These are phyloP conservation scores for Cladophialophora carrionii DNA, from an alignment of 2,329 filamentous ascomycete genomes.

Conservation along the genomic window DNA sequence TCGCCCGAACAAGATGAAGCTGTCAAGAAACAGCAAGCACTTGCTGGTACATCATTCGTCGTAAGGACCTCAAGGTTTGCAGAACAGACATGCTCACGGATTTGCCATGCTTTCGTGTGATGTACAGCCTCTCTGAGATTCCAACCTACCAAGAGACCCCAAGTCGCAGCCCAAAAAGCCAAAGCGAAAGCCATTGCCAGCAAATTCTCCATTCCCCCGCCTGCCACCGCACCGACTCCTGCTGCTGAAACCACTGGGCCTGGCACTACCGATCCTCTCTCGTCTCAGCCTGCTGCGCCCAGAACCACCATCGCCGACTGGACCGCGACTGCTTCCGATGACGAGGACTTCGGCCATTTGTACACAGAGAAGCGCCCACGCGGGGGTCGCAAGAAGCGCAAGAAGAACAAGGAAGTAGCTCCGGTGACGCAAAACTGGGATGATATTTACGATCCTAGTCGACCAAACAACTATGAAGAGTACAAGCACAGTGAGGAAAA, in stretches of 20 bases:
- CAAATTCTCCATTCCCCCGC: slow-evolving; percentile 47
- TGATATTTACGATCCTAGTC: slow-evolving; percentile 81
- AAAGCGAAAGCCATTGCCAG: slow-evolving; percentile 66
- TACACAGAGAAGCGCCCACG: slow-evolving; percentile 73
- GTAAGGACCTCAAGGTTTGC: slow-evolving; percentile 41
- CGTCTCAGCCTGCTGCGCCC: slow-evolving; percentile 44
- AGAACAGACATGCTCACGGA: slow-evolving; percentile 53
- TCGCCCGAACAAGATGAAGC: slow-evolving; percentile 53
- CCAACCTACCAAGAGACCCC: slow-evolving; percentile 80
- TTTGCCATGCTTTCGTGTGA: slow-evolving; percentile 40
- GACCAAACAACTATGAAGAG: slow-evolving; percentile 82
- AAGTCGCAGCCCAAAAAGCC: slow-evolving; percentile 63
- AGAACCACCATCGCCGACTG: slow-evolving; percentile 81
- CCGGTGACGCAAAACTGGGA: slow-evolving; percentile 74
- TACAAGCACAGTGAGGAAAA: slow-evolving; percentile 84
- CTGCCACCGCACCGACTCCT: slow-evolving; percentile 37
- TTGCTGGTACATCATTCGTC: slow-evolving; percentile 61
- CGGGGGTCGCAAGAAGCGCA: slow-evolving; percentile 76
- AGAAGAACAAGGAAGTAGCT: slow-evolving; percentile 67
- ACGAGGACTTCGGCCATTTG: slow-evolving; percentile 72
- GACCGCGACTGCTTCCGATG: slow-evolving; percentile 69
- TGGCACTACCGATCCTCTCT: slow-evolving; percentile 20
- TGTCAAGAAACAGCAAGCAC: slow-evolving; percentile 67
- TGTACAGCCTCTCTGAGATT: slow-evolving; percentile 71
- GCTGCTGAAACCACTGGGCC: slow-evolving; percentile 34